Conservation (phyloP, 257 asterid species). For the Penstemon barbatus region DNA sequence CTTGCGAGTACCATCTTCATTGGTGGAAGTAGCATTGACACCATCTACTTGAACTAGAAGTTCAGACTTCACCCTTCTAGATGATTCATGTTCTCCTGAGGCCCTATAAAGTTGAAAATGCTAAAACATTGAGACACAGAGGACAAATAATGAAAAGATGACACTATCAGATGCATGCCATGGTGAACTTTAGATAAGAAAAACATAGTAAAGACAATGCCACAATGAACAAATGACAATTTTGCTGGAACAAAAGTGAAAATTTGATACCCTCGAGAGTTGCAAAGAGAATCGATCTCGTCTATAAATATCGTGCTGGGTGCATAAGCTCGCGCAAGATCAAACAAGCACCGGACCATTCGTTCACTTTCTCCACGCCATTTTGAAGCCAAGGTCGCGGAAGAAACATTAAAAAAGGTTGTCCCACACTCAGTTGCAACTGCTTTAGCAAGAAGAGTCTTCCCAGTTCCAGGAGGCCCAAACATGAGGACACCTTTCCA, state of each 20-base stretch:
- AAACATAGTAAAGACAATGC: background rate
- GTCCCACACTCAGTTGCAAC: slow-evolving; percentile 99
- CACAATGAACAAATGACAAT: background rate
- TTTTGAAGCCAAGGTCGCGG: slow-evolving; percentile 98
- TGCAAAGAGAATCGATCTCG: slow-evolving; percentile 99
- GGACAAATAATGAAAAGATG: slow-evolving; percentile 19
- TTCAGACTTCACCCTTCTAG: slow-evolving; percentile 92
- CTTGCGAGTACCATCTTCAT: slow-evolving; percentile 92
- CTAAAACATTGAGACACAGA: slow-evolving; percentile 21
- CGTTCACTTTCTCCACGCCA: slow-evolving; percentile 99
- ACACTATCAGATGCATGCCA: slow-evolving; percentile 3
- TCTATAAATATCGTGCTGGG: slow-evolving; percentile 98
- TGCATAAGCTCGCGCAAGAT: slow-evolving; percentile 97
- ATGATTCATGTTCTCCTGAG: slow-evolving; percentile 97
- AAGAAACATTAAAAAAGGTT: slow-evolving; percentile 94
- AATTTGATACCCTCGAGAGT: slow-evolving; percentile 84
- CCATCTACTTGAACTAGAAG: slow-evolving; percentile 96
- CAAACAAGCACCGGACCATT: slow-evolving; percentile 98
- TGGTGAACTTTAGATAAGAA: background rate
- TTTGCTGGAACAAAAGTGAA: background rate
- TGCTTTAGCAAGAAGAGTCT: slow-evolving; percentile 98
- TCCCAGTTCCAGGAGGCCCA: slow-evolving; percentile 99
- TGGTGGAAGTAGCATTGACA: slow-evolving; percentile 75
- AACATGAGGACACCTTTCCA: slow-evolving; percentile 99
- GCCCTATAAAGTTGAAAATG: slow-evolving; percentile 50